These are phyloP conservation scores for Narthecium ossifragum DNA, from an alignment of 106 monocot species.

Conservation along the genomic window DNA sequence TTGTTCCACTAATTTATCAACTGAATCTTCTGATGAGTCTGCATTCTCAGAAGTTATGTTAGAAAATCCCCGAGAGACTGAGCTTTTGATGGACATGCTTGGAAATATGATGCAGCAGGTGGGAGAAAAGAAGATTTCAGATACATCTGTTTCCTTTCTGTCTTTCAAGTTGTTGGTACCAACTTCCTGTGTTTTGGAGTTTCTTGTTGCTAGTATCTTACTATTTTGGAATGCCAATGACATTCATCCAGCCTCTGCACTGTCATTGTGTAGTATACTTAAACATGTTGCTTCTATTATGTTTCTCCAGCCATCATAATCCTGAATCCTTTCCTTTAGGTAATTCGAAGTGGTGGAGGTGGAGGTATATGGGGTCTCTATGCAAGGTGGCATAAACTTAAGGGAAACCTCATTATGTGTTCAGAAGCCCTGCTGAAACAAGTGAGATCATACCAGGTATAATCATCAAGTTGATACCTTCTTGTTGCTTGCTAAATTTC, in stretches of 20 bases:
- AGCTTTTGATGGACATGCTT: constrained; percentile 56
- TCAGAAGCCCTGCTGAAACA: constrained; percentile 93
- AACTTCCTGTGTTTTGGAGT: background rate
- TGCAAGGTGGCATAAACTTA: no score
- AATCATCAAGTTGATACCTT: no score
- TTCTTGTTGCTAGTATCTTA: no score
- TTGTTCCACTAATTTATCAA: constrained; percentile 5
- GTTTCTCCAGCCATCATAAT: no score
- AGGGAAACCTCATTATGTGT: constrained; percentile 68
- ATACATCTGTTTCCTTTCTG: background rate
- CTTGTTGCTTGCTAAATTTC: no score
- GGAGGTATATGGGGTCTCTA: constrained; percentile 79
- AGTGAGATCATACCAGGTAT: constrained; percentile 91
- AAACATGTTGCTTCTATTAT: no score
- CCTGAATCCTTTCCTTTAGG: constrained; percentile 24
- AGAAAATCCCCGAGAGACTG: constrained; percentile 39
- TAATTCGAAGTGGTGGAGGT: constrained; percentile 51
- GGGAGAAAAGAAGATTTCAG: no score
- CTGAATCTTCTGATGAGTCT: constrained; percentile 8
- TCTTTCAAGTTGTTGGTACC: background rate
- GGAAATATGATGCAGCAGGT: constrained; percentile 71
- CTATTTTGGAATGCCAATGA: no score
- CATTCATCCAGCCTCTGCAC: no score
- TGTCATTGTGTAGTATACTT: no score
- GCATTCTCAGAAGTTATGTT: constrained; percentile 3